These are phyloP conservation scores for Eutypella sp. DNA, from an alignment of 2,329 filamentous ascomycete genomes.

Conservation along the genomic window DNA sequence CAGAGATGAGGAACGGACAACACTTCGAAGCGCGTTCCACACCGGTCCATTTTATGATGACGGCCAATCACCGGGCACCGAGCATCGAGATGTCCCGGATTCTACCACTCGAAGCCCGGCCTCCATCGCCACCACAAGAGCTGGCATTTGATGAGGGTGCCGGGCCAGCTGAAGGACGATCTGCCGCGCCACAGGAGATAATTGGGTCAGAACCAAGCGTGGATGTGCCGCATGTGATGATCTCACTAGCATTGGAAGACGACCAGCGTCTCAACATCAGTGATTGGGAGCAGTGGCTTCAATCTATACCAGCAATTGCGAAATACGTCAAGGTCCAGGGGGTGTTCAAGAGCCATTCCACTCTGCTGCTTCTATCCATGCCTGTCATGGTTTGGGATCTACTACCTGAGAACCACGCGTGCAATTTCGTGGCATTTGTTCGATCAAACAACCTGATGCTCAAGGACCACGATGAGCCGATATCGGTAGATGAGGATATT, in stretches of 20 bases:
- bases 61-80: conserved; percentile 52
- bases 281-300: conserved; percentile 55
- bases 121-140: conserved; percentile 32
- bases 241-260: conserved; percentile 54
- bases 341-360: conserved; percentile 58
- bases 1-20: conserved; percentile 53
- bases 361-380: conserved; percentile 51
- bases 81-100: conserved; percentile 51
- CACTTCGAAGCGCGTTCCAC: conserved; percentile 54
- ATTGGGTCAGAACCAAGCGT: conserved; percentile 43
- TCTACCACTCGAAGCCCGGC: conserved; percentile 27
- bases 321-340: conserved; percentile 58
- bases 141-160: conserved; percentile 14
- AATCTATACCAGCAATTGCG: conserved; percentile 50
- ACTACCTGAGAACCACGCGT: conserved; percentile 52
- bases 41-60: conserved; percentile 61
- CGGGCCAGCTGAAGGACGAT: conserved; percentile 22
- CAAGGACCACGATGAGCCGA: conserved; percentile 19
- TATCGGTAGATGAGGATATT: conserved; percentile 10
- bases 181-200: conserved; percentile 21
- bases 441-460: conserved; percentile 50
- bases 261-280: conserved; percentile 52
- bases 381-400: conserved; percentile 57
- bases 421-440: conserved; percentile 55
- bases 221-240: conserved; percentile 55